Conservation (phyloP, 2,329 filamentous ascomycete species). For the Ustilaginoidea virens region DNA sequence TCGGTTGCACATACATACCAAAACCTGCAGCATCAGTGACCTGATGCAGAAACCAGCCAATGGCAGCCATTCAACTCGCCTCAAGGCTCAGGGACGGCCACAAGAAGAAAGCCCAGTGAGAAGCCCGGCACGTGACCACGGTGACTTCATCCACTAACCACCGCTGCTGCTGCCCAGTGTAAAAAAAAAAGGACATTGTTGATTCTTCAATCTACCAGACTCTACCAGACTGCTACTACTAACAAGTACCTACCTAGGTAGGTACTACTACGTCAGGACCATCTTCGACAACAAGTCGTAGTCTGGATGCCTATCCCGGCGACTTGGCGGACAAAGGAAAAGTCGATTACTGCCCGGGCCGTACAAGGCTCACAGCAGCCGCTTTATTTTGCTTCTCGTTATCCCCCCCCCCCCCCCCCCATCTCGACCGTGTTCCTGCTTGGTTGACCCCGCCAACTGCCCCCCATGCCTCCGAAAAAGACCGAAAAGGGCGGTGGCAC, state of each 20-base stretch:
- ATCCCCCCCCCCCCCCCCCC: too few species aligned
- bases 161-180: slow-evolving; percentile 2
- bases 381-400: neutral
- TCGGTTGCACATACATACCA: too few species aligned
- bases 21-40: too few species aligned
- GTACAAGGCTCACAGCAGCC: slow-evolving; percentile 2
- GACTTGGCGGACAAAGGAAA: too few species aligned
- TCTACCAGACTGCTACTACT: too few species aligned
- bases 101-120: neutral
- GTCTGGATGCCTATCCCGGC: too few species aligned
- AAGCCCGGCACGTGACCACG: slow-evolving; percentile 11
- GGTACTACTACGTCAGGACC: too few species aligned
- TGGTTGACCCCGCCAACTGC: slow-evolving; percentile 12
- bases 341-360: too few species aligned
- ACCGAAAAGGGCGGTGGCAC: slow-evolving; percentile 33
- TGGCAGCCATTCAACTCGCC: neutral
- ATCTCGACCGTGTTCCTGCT: neutral
- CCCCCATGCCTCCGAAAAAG: slow-evolving; percentile 61
- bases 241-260: too few species aligned
- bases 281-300: too few species aligned
- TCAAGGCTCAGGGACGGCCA: neutral
- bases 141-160: slow-evolving; percentile 12
- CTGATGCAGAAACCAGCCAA: too few species aligned
- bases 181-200: neutral
- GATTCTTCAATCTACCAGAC: too few species aligned